These are phyloP conservation scores for Syzygium syzygioides DNA, from an alignment of 441 rosid species.

Conservation along the genomic window DNA sequence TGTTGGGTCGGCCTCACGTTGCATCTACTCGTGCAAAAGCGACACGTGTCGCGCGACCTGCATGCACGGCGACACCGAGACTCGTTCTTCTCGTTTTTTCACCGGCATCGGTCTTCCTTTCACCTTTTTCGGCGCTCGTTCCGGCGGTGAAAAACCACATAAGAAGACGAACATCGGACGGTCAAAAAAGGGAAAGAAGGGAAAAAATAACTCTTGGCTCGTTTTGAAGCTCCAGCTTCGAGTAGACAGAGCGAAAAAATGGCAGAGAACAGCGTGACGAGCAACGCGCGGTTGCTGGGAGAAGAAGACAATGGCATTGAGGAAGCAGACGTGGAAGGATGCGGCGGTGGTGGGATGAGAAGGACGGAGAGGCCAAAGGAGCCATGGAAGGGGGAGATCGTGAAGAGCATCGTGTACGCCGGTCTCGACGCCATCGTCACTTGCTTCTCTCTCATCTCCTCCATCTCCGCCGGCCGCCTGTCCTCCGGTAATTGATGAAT, in stretches of 20 bases:
- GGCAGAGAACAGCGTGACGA: background rate
- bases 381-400: constrained; percentile 28
- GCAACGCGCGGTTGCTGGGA: background rate
- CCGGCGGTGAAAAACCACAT: background rate
- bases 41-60: background rate
- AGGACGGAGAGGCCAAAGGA: constrained; percentile 14
- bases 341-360: background rate
- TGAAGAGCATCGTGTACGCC: constrained; percentile 28
- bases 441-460: constrained; percentile 35
- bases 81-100: background rate
- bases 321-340: background rate
- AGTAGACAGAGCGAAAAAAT: background rate
- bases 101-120: background rate
- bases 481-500: constrained; percentile 18
- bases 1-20: background rate
- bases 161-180: background rate
- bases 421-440: constrained; percentile 36
- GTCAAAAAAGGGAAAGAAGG: background rate
- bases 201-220: background rate
- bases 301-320: background rate
- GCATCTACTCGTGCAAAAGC: background rate
- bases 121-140: background rate
- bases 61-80: background rate
- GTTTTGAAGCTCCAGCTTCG: background rate
- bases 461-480: constrained; percentile 24